Percentiles rank a stretch among this genome's conserved stretches.
These are phyloP conservation scores for Protomyces macrosporus DNA, from an alignment of 1,139 yeast species.

Conservation along the genomic window DNA sequence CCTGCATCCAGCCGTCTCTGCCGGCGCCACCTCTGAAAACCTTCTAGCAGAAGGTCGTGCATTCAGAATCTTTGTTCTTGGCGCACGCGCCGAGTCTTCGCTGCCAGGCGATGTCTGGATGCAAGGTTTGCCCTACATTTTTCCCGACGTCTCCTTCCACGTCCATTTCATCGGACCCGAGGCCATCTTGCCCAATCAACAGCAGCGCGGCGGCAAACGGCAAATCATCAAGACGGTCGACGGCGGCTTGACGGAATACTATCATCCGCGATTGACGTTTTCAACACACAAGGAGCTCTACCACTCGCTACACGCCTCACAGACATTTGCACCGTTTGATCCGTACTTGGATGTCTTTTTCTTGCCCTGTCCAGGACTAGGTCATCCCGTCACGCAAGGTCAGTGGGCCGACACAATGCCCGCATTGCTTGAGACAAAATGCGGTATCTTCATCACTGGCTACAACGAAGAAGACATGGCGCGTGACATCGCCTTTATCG, in stretches of 20 bases:
- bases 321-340: slow-evolving; percentile 95
- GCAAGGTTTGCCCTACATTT: slow-evolving; percentile 69
- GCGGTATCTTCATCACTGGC: slow-evolving; percentile 86
- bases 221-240: slow-evolving; percentile 19
- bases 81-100: slow-evolving; percentile 90
- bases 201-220: not conserved
- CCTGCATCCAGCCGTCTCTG: slow-evolving; percentile 30
- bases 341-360: slow-evolving; percentile 91
- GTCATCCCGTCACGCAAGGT: slow-evolving; percentile 71
- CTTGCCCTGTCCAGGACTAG: slow-evolving; percentile 91
- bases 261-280: slow-evolving; percentile 69
- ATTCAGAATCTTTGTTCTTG: slow-evolving; percentile 78
- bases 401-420: slow-evolving; percentile 80
- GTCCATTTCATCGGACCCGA: slow-evolving; percentile 94
- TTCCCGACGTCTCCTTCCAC: slow-evolving; percentile 78
- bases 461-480: slow-evolving; percentile 68
- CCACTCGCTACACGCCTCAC: slow-evolving; percentile 82
- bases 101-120: slow-evolving; percentile 95
- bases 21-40: slow-evolving; percentile 30
- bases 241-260: slow-evolving; percentile 48
- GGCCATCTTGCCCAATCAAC: slow-evolving; percentile 53
- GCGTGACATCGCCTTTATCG: slow-evolving; percentile 50
- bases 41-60: slow-evolving; percentile 60
- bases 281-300: slow-evolving; percentile 85
- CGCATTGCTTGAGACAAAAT: slow-evolving; percentile 83